Conservation (phyloP, 2,329 filamentous ascomycete genomes). For the Elsinoe fawcettii region DNA sequence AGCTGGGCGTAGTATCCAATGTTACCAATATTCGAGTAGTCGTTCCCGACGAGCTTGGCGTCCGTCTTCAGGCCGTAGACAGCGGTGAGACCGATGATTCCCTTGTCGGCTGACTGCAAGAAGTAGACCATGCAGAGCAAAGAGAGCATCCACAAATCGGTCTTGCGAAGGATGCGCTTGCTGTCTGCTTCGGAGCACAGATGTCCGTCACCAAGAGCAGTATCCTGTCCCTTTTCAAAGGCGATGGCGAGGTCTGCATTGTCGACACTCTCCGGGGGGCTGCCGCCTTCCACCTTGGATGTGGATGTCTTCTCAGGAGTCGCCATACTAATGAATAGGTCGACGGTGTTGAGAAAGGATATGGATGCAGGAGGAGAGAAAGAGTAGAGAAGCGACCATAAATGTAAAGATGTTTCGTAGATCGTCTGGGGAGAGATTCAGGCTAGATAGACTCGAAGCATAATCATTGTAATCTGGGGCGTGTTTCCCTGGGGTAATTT, state of each 20-base stretch:
- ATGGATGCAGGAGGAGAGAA: not conserved
- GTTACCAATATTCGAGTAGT: slow-evolving; percentile 19
- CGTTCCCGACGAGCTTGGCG: slow-evolving; percentile 17
- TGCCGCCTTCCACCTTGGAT: not conserved
- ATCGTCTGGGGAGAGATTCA: not conserved
- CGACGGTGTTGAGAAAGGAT: not conserved
- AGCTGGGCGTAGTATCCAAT: slow-evolving; percentile 19
- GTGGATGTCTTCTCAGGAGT: not conserved
- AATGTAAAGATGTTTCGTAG: not conserved
- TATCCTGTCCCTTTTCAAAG: slow-evolving; percentile 16
- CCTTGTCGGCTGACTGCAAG: slow-evolving; percentile 17
- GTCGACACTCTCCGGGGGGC: not conserved
- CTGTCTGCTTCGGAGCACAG: slow-evolving; percentile 16
- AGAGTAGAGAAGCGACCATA: not conserved
- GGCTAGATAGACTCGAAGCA: not conserved
- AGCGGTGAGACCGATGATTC: slow-evolving; percentile 17
- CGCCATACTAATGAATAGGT: not conserved
- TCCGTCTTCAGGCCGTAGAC: slow-evolving; percentile 19
- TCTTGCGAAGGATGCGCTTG: slow-evolving; percentile 17
- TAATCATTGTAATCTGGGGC: not conserved
- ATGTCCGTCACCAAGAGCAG: slow-evolving; percentile 10
- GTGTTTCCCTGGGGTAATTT: not conserved
- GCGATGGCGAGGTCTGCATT: slow-evolving; percentile 15
- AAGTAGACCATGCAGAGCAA: slow-evolving; percentile 18
- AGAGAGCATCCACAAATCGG: slow-evolving; percentile 17